Evolutionary conservation across 1,284 basidiomycete species (phyloP), one percentile per base, ranked within the genome.

Genomic region (Agroathelia rolfsii): DNA sequence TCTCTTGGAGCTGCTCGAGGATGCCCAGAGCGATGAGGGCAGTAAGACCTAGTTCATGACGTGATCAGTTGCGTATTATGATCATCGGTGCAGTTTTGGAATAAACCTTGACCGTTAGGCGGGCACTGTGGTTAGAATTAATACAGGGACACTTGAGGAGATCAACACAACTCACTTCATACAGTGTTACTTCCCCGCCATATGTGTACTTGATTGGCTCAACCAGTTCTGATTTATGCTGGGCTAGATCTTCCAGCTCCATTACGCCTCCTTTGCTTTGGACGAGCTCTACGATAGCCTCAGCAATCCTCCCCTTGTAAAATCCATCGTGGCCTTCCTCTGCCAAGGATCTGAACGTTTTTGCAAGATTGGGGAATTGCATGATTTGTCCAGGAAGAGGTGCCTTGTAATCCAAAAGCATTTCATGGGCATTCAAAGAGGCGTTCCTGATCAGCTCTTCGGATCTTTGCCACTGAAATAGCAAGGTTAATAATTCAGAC

Each of bases 141-240:
- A 26, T n/a, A 28, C 18, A 33, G 28, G 21, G 15, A 16, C 8
- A 11, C 9, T 11, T 32, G 8, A 26, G 31, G 3, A 24, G 34
- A 5, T 17, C 8, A 21, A 26, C 23, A 9, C 15, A 15, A 37
- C 68, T 48, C 41, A 84, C 86, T 69, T 92, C 89, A 50, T 86
- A 86, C 0, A 93, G 64, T 1, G 85, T 85, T 8, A 88, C 79
- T 41, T 86, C 82, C 8, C 66, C 67, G 5, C 66, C 77, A 55
- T 92, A 96, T 1, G 81, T 88, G 55, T 94, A 94, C 36, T 72
- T 77, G 58, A 96, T 92, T 2, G 93, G 93, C 41, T 89, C 75
- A 11, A 95, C 85, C 28, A 88, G 73, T 5, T 77, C 67, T 0
- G 84, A 80, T 28, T 72, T 60, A 51, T 94, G 90, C 32, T 70